A percentile compares a stretch with the other conserved stretches of the same genome.
phyloP scores from a whole-genome alignment of 2,329 filamentous ascomycete genomes.

The Pseudogymnoascus sp. region DNA sequence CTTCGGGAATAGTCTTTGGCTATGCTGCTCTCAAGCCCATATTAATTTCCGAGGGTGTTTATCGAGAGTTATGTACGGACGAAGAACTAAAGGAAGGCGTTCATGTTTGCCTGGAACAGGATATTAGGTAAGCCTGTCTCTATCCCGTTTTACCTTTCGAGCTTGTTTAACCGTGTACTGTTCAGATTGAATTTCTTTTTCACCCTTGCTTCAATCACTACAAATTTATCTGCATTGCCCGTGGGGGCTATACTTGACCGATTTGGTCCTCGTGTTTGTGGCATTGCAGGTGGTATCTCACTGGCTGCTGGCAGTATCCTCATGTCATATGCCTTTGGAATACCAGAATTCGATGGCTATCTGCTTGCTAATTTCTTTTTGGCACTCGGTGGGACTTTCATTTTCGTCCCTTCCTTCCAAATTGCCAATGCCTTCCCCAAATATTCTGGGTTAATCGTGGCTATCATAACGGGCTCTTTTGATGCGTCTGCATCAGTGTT shows the following conservation, averaged over 20 bases:
- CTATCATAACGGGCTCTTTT: constrained; percentile 73
- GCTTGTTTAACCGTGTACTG: too few relatives aligned
- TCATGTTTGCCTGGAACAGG: constrained; percentile 50
- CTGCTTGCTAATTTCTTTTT: constrained; percentile 68
- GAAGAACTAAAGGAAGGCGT: constrained; percentile 42
- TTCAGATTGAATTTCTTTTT: background rate
- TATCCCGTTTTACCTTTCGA: too few relatives aligned
- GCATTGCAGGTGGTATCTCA: constrained; percentile 61
- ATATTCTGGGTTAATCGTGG: constrained; percentile 70
- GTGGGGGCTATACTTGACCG: constrained; percentile 79
- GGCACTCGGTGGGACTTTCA: constrained; percentile 70
- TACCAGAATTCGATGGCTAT: constrained; percentile 64
- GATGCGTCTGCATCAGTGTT: constrained; percentile 76
- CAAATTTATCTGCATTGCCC: constrained; percentile 78
- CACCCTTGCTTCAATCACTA: constrained; percentile 37
- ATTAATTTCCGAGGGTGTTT: constrained; percentile 65
- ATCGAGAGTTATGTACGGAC: constrained; percentile 54
- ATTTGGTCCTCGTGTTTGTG: constrained; percentile 70
- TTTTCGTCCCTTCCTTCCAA: constrained; percentile 78
- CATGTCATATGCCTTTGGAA: constrained; percentile 57
- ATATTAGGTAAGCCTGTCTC: constrained; percentile 45
- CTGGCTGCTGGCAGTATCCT: constrained; percentile 63
- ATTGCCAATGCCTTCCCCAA: constrained; percentile 76
- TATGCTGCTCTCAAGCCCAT: constrained; percentile 81
- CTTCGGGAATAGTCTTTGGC: constrained; percentile 74